phyloP scores from a whole-genome alignment of 1,284 basidiomycete genomes.

The Ganoderma boninense region DNA sequence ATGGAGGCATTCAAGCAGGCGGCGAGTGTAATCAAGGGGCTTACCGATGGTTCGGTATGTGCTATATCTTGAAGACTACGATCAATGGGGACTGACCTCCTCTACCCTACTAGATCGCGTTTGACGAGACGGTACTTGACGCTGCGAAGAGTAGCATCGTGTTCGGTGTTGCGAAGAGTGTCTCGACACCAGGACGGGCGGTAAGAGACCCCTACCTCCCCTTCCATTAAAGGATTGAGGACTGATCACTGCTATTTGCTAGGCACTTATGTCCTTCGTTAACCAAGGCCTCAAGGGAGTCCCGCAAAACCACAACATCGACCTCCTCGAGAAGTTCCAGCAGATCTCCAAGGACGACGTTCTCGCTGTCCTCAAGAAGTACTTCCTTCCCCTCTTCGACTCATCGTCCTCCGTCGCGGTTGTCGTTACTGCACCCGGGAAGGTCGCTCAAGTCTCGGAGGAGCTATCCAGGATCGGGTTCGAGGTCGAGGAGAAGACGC shows the following conservation, averaged over 20 bases:
- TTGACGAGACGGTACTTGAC: constrained; percentile 88
- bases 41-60: constrained; percentile 83
- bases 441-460: constrained; percentile 77
- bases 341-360: constrained; percentile 83
- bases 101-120: constrained; percentile 64
- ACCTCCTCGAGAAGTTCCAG: constrained; percentile 83
- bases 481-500: constrained; percentile 75
- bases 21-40: constrained; percentile 74
- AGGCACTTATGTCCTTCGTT: constrained; percentile 84
- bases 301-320: constrained; percentile 74
- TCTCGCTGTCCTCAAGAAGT: constrained; percentile 70
- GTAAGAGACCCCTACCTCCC: constrained; percentile 55
- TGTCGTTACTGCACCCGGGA: constrained; percentile 85
- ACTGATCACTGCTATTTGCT: constrained; percentile 7
- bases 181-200: constrained; percentile 87
- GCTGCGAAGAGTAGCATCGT: constrained; percentile 94
- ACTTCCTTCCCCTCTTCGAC: constrained; percentile 91
- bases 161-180: constrained; percentile 81
- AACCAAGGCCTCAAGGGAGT: constrained; percentile 90
- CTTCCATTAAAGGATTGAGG: not conserved
- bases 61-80: not conserved
- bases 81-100: not conserved
- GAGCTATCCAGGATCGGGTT: constrained; percentile 79
- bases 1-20: constrained; percentile 88
- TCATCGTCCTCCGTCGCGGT: constrained; percentile 81